phyloP scores from a whole-genome alignment of 768 basidiomycete species.

The Tremella yokohamensis region DNA sequence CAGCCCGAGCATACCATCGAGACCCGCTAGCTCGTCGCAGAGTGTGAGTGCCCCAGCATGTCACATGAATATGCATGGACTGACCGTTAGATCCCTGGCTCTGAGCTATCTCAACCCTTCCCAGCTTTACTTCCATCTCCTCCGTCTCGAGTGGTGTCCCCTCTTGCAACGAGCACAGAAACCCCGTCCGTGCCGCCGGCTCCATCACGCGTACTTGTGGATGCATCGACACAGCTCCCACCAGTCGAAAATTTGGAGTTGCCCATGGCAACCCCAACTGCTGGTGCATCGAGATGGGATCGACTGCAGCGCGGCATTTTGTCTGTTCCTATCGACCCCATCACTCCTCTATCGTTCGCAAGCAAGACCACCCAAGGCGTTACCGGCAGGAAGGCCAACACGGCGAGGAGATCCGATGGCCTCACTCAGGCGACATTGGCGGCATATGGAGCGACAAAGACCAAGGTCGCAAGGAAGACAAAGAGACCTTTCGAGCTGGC shows the following conservation, averaged over 20 bases:
- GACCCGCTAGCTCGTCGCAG: not conserved
- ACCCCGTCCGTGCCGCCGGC: not conserved
- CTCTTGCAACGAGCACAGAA: not conserved
- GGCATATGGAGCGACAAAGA: not conserved
- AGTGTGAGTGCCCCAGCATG: not conserved
- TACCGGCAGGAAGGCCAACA: too few relatives aligned
- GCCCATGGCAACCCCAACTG: too few relatives aligned
- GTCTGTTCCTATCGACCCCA: not conserved
- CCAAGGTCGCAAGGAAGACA: not conserved
- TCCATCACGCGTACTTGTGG: not conserved
- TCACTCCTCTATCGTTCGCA: not conserved
- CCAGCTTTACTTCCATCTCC: not conserved
- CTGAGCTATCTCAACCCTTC: not conserved
- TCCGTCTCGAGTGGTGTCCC: not conserved
- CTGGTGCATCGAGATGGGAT: not conserved
- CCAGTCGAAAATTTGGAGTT: not conserved
- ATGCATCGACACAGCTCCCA: not conserved
- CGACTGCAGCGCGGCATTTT: not conserved
- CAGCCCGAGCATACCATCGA: not conserved
- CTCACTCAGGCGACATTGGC: not conserved
- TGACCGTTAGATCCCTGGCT: not conserved
- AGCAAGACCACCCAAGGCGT: not conserved
- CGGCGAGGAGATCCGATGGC: not conserved
- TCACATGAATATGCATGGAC: not conserved
- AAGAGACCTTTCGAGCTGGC: not conserved